Percentiles rank a stretch among this genome's conserved stretches.
These are phyloP conservation scores for Tetrahymena thermophila DNA, from an alignment of 73 alveolate species.

Conservation along the genomic window DNA sequence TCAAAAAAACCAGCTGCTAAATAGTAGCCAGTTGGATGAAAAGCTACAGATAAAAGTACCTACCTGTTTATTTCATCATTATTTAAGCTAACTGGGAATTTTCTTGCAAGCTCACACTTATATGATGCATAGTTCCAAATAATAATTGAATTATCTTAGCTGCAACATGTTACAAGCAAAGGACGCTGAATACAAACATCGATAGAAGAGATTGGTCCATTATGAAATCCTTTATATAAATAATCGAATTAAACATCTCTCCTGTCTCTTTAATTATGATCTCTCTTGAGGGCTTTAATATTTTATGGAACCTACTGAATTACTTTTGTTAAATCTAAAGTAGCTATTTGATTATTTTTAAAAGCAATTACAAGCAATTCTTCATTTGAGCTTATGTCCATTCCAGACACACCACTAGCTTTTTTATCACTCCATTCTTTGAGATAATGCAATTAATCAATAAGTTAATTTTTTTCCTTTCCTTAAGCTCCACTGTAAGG, in stretches of 20 bases:
- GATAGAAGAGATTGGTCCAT: conserved; percentile 83
- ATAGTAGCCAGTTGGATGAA: conserved; percentile 98
- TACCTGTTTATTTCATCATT: conserved; percentile 49
- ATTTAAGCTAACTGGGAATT: conserved; percentile 10
- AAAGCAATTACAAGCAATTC: conserved; percentile 88
- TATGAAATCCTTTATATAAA: conserved; percentile 95
- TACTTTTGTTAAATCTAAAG: conserved; percentile 27
- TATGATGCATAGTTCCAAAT: conserved; percentile 93
- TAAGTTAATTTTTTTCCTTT: conserved; percentile 13
- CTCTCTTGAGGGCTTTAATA: conserved; percentile 47
- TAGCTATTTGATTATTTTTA: conserved; percentile 87
- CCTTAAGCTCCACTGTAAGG: conserved; percentile 58
- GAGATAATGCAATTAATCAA: conserved; percentile 31
- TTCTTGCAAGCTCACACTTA: conserved; percentile 75
- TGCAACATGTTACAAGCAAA: conserved; percentile 84
- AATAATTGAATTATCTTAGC: conserved; percentile 89
- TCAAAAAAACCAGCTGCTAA: conserved; percentile 95
- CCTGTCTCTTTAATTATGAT: conserved; percentile 50
- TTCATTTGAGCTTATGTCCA: conserved; percentile 77
- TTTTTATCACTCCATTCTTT: conserved; percentile 38
- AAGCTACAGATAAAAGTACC: conserved; percentile 86
- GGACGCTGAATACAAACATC: conserved; percentile 98
- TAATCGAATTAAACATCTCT: conserved; percentile 89
- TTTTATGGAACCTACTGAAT: conserved; percentile 18
- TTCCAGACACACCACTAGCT: conserved; percentile 44